A percentile compares a stretch with the other conserved stretches of the same genome.
Conservation (phyloP, 495 filamentous ascomycete species). For the Penicillium desertorum region DNA sequence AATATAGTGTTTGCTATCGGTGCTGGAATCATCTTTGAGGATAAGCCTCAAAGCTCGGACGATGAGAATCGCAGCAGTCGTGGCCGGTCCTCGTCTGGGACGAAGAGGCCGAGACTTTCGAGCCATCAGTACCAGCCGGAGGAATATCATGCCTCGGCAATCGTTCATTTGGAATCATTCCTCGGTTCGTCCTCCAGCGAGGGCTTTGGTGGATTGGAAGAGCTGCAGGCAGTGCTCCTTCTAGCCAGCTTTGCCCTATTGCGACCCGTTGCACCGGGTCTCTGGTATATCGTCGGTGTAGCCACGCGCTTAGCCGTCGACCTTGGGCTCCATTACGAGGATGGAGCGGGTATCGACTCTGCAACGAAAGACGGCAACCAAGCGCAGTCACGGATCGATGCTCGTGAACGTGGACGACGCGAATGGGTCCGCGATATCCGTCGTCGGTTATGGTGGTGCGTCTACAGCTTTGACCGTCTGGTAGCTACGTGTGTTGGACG, state of each 20-base stretch:
- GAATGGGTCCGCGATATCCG: conserved; percentile 87
- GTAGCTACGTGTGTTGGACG: conserved; percentile 90
- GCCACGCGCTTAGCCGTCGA: conserved; percentile 88
- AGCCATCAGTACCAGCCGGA: conserved; percentile 79
- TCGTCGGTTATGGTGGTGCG: conserved; percentile 92
- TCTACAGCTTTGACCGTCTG: conserved; percentile 89
- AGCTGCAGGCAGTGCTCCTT: conserved; percentile 86
- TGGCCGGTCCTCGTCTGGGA: conserved; percentile 38
- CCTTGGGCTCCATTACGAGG: conserved; percentile 89
- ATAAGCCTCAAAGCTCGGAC: conserved; percentile 45
- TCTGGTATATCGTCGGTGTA: conserved; percentile 97
- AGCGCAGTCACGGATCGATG: conserved; percentile 42
- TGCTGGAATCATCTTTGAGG: conserved; percentile 84
- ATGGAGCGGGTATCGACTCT: conserved; percentile 68
- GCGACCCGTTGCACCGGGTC: conserved; percentile 83
- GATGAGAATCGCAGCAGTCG: conserved; percentile 37
- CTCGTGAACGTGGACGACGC: conserved; percentile 67
- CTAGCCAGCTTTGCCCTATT: conserved; percentile 89
- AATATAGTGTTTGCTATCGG: conserved; percentile 99
- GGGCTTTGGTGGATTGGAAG: conserved; percentile 78
- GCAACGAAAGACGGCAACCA: conserved; percentile 37
- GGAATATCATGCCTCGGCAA: conserved; percentile 93
- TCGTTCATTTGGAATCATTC: conserved; percentile 86
- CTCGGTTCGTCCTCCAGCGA: conserved; percentile 63
- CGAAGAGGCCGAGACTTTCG: conserved; percentile 54